phyloP scores from a whole-genome alignment of 2,329 filamentous ascomycete species.

The Alternaria hordeiaustralica region DNA sequence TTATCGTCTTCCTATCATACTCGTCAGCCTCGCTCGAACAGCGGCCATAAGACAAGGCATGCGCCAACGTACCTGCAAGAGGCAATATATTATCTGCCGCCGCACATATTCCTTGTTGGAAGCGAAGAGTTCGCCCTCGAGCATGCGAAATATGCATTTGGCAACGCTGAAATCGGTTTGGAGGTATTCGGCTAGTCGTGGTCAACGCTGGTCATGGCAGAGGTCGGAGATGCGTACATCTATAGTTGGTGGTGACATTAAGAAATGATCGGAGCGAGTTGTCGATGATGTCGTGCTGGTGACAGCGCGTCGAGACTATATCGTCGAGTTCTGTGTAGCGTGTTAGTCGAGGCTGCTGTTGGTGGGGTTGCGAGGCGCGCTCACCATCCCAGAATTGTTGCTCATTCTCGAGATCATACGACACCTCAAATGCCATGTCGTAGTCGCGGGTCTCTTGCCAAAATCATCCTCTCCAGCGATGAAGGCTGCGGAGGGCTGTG shows the following conservation, averaged over 20 bases:
- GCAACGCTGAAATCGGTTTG: slow-evolving; percentile 79
- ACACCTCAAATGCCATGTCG: slow-evolving; percentile 72
- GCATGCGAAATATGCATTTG: slow-evolving; percentile 78
- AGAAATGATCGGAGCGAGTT: slow-evolving; percentile 86
- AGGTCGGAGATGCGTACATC: slow-evolving; percentile 54
- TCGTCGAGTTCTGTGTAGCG: slow-evolving; percentile 66
- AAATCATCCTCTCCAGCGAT: slow-evolving; percentile 45
- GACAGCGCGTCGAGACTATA: slow-evolving; percentile 66
- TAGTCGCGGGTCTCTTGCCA: slow-evolving; percentile 42
- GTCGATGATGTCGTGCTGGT: slow-evolving; percentile 74
- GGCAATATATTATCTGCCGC: slow-evolving; percentile 87
- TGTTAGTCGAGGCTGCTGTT: slow-evolving; percentile 28
- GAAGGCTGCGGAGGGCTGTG: slow-evolving; percentile 25
- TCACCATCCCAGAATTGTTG: slow-evolving; percentile 89
- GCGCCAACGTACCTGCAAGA: slow-evolving; percentile 67
- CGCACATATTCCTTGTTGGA: slow-evolving; percentile 85
- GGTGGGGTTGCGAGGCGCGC: slow-evolving; percentile 43
- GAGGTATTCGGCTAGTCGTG: slow-evolving; percentile 68
- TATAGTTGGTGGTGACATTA: slow-evolving; percentile 75
- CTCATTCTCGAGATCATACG: slow-evolving; percentile 75
- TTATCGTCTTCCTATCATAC: slow-evolving; percentile 79
- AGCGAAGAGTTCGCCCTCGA: slow-evolving; percentile 76
- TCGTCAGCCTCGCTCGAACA: slow-evolving; percentile 18
- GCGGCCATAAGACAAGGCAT: neutral
- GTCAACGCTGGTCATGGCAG: slow-evolving; percentile 25